Conservation (phyloP, 2,329 filamentous ascomycete genomes). For the Blastomyces percursus region DNA sequence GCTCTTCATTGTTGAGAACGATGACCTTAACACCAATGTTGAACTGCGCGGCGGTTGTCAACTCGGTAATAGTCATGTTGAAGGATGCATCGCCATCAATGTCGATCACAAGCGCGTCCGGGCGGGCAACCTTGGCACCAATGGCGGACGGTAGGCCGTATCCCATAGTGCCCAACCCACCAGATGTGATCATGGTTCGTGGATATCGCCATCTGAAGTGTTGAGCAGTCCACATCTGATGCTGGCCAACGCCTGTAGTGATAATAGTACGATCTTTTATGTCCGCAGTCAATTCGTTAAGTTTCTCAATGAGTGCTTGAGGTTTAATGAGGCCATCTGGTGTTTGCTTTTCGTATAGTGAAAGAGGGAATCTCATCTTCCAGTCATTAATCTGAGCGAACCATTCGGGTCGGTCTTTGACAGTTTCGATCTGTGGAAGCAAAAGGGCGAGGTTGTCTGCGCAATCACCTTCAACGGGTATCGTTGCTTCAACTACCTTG, state of each 20-base stretch:
- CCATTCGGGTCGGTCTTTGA: conserved; percentile 66
- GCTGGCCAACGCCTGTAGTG: conserved; percentile 87
- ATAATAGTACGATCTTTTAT: conserved; percentile 80
- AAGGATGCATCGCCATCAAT: conserved; percentile 99
- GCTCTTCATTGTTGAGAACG: conserved; percentile 91
- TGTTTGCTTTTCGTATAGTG: conserved; percentile 66
- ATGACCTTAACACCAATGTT: conserved; percentile 95
- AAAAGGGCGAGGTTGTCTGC: conserved; percentile 65
- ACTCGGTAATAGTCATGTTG: conserved; percentile 95
- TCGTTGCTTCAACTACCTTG: conserved; percentile 94
- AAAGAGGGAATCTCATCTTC: conserved; percentile 84
- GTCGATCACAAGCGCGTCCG: conserved; percentile 79
- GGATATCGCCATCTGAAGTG: conserved; percentile 92
- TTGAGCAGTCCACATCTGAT: conserved; percentile 98
- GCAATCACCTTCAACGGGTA: conserved; percentile 90
- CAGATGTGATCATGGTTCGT: conserved; percentile 89
- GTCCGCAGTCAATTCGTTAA: conserved; percentile 70
- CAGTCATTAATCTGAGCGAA: conserved; percentile 79
- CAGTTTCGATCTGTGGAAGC: conserved; percentile 57
- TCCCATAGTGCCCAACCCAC: conserved; percentile 92
- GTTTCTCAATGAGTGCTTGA: conserved; percentile 80
- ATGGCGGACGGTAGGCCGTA: conserved; percentile 91
- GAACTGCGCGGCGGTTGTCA: conserved; percentile 87
- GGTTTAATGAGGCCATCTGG: conserved; percentile 79
- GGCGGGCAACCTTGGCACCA: conserved; percentile 77